phyloP scores from a whole-genome alignment of 352 stramenopile genomes.

The Phytophthora fragariaefolia region DNA sequence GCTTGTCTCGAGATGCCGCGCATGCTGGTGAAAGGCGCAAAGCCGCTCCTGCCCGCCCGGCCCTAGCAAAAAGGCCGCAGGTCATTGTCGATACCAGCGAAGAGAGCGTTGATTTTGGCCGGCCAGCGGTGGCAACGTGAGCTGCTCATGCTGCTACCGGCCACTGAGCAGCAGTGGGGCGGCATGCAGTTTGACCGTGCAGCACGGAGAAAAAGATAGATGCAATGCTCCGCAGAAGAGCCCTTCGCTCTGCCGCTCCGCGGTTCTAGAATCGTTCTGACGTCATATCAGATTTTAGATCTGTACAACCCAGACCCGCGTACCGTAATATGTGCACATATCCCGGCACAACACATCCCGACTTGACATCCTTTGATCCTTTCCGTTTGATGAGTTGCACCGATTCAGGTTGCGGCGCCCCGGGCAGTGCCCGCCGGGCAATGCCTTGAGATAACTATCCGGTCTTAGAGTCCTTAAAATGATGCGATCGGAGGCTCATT shows the following conservation, averaged over 20 bases:
- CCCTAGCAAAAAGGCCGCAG: constrained; percentile 1
- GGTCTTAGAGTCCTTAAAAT: constrained; percentile 7
- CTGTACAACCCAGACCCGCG: constrained; percentile 4
- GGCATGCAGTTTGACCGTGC: too few relatives aligned
- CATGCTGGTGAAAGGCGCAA: constrained; percentile 10
- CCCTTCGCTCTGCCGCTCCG: constrained; percentile 1
- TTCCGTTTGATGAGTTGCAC: not conserved
- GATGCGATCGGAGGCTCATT: constrained; percentile 24
- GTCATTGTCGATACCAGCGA: constrained; percentile 10
- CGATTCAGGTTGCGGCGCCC: not conserved
- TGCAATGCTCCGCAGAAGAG: not conserved
- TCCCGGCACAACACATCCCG: too few relatives aligned
- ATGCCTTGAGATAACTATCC: constrained; percentile 15
- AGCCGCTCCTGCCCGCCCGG: not conserved
- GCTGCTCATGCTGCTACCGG: not conserved
- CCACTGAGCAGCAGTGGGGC: not conserved
- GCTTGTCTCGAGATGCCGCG: constrained; percentile 4
- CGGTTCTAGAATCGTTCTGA: not conserved
- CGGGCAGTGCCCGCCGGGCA: constrained; percentile 1
- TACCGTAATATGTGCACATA: too few relatives aligned
- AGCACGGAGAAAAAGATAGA: not conserved
- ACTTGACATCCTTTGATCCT: constrained; percentile 2
- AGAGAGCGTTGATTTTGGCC: not conserved
- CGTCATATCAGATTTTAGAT: constrained; percentile 16
- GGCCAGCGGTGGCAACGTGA: not conserved